These are phyloP conservation scores for Drechslerella stenobrocha DNA, from an alignment of 2,329 filamentous ascomycete species.

Conservation along the genomic window DNA sequence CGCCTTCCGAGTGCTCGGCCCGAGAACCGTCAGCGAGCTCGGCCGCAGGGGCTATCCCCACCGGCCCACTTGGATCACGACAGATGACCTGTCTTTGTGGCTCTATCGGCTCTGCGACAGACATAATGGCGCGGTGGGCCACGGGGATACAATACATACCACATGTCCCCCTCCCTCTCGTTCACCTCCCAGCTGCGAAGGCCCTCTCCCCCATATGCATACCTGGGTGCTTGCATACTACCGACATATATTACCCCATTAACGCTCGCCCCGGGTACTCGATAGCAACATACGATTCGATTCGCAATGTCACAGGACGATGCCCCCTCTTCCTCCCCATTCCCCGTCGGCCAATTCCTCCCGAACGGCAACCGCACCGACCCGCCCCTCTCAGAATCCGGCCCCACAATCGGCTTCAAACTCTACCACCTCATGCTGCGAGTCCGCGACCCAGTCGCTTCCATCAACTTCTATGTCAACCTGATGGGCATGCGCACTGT, in stretches of 20 bases:
- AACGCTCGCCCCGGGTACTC: no score
- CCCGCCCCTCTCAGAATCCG: constrained; percentile 10
- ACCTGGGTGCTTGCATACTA: neutral
- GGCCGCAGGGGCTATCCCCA: no score
- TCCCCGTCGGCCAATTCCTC: constrained; percentile 24
- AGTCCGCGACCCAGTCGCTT: constrained; percentile 53
- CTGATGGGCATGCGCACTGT: constrained; percentile 54
- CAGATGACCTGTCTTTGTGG: no score
- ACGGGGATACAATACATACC: no score
- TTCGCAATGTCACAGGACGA: neutral
- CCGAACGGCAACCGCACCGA: constrained; percentile 26
- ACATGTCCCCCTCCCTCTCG: no score
- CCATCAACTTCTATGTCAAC: constrained; percentile 54
- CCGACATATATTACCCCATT: neutral
- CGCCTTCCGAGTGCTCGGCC: constrained; percentile 2
- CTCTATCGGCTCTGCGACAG: no score
- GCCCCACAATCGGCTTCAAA: constrained; percentile 24
- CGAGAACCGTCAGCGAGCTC: neutral
- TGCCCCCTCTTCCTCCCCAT: constrained; percentile 5
- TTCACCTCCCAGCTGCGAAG: no score
- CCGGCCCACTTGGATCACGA: no score
- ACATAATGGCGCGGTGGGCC: no score
- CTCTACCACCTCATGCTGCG: constrained; percentile 55
- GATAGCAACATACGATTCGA: neutral
- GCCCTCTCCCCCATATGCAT: no score